These are phyloP conservation scores for Cytospora leucostoma DNA, from an alignment of 2,329 filamentous ascomycete species.

Conservation along the genomic window DNA sequence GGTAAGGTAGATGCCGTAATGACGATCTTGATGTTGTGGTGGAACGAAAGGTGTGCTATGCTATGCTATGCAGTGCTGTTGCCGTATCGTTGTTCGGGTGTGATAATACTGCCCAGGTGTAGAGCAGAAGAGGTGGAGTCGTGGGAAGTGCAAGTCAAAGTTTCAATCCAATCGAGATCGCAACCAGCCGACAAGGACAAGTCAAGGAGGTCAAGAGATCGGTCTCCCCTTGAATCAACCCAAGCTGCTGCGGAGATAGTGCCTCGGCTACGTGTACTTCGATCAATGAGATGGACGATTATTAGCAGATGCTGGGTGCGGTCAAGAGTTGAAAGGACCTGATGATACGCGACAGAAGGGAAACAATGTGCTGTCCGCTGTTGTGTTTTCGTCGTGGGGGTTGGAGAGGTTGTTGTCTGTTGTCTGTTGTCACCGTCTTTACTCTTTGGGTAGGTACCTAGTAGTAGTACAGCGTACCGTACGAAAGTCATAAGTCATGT, in stretches of 20 bases:
- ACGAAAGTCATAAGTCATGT: neutral
- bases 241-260: neutral
- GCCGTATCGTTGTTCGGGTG: no score
- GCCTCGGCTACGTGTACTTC: neutral
- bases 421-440: neutral
- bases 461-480: neutral
- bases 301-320: neutral
- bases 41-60: neutral
- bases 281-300: neutral
- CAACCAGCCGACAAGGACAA: conserved; percentile 4
- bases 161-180: conserved; percentile 13
- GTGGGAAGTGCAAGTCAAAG: neutral
- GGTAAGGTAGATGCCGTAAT: neutral
- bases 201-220: neutral
- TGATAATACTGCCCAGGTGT: neutral
- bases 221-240: neutral
- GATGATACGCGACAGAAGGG: neutral
- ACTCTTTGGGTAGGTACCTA: no score
- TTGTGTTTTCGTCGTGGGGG: neutral
- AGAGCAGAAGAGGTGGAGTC: neutral
- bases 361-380: neutral
- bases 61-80: no score
- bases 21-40: neutral
- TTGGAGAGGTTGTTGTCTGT: neutral
- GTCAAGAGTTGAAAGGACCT: neutral